Evolutionary conservation across 2,329 filamentous ascomycete species (phyloP).

Genomic region (Botrytis tulipae): DNA sequence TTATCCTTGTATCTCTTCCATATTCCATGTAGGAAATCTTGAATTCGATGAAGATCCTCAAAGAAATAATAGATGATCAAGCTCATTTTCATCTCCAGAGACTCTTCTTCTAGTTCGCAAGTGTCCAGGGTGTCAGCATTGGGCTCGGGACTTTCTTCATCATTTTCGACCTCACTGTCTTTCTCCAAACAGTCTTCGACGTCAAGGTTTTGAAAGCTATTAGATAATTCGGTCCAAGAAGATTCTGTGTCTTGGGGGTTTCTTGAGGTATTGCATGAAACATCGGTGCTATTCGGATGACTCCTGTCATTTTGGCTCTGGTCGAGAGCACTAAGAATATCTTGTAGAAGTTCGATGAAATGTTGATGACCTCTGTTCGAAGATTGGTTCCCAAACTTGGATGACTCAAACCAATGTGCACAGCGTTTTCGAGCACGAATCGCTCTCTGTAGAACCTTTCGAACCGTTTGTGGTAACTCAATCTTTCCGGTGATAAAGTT

Average conservation of each 20-base stretch:
- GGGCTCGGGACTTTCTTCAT: too few species aligned
- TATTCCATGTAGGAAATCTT: background rate
- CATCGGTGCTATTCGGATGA: background rate
- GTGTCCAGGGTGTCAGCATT: background rate
- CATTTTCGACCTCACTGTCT: background rate
- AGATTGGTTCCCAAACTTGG: background rate
- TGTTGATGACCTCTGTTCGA: background rate
- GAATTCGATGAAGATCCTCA: background rate
- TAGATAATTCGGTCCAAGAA: background rate
- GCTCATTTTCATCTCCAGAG: background rate
- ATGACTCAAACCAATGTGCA: background rate
- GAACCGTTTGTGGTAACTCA: background rate
- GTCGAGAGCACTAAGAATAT: background rate
- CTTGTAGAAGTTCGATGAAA: background rate
- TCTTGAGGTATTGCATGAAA: background rate
- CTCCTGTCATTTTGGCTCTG: conserved; percentile 8
- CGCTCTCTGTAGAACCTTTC: background rate
- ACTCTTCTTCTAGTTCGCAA: background rate
- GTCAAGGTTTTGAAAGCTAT: background rate
- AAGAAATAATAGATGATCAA: conserved; percentile 1
- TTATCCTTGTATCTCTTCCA: background rate
- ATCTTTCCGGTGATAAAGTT: background rate
- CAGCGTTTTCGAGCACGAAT: background rate
- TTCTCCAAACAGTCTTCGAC: background rate
- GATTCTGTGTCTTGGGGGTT: background rate